Evolutionary conservation across 371 early-diverging fungal genomes (phyloP).

Genomic region (Scutellospora calospora): DNA sequence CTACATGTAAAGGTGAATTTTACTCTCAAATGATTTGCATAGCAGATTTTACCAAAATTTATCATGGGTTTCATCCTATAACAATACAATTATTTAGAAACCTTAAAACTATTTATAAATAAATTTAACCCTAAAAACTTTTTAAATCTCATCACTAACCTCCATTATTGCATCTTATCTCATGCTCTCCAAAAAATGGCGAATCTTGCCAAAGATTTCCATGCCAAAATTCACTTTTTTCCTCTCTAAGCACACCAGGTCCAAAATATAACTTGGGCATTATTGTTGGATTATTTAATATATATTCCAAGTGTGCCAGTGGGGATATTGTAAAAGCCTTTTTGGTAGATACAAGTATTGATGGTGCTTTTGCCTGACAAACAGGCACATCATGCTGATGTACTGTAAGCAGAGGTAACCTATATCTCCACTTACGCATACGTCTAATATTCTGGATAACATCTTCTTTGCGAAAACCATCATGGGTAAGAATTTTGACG

Average conservation of each 20-base stretch:
- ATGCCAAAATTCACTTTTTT: not conserved
- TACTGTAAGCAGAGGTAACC: not conserved
- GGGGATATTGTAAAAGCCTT: not conserved
- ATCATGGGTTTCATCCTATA: too few species aligned
- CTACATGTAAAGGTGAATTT: too few species aligned
- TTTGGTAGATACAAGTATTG: not conserved
- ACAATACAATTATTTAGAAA: too few species aligned
- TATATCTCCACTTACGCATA: not conserved
- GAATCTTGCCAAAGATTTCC: constrained; percentile 1
- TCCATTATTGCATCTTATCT: not conserved
- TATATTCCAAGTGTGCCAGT: not conserved
- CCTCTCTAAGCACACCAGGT: not conserved
- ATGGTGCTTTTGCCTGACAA: not conserved
- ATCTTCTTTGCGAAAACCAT: not conserved
- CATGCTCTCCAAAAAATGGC: not conserved
- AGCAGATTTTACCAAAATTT: too few species aligned
- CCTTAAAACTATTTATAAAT: too few species aligned
- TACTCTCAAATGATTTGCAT: too few species aligned
- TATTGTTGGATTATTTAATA: not conserved
- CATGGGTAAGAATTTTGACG: not conserved
- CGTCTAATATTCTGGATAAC: not conserved
- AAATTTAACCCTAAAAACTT: too few species aligned
- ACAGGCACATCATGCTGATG: not conserved
- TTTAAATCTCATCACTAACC: not conserved
- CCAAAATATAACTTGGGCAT: not conserved